phyloP scores from a whole-genome alignment of 352 stramenopile species.

The Globisporangium radiosum region DNA sequence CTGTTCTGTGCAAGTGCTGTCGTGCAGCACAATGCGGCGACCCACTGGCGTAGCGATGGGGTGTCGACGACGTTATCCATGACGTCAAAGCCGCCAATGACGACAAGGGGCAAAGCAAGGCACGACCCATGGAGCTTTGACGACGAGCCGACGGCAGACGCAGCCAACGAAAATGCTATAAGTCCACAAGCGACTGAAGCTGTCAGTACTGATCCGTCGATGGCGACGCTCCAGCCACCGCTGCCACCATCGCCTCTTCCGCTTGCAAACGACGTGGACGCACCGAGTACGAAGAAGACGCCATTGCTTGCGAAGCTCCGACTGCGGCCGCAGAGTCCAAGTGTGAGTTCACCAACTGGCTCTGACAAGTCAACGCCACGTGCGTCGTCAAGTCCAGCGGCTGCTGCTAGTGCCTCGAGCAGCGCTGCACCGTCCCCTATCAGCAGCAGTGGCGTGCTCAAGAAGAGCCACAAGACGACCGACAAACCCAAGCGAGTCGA shows the following conservation, averaged over 20 bases:
- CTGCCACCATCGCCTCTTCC: neutral
- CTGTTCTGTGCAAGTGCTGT: constrained; percentile 66
- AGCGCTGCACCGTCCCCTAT: neutral
- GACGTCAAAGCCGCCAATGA: neutral
- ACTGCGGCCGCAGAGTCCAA: constrained; percentile 37
- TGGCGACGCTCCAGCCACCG: neutral
- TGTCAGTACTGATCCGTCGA: no score
- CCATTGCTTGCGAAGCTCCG: constrained; percentile 50
- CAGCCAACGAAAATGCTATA: no score
- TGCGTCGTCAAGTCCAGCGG: neutral
- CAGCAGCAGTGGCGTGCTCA: constrained; percentile 6
- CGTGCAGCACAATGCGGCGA: constrained; percentile 20
- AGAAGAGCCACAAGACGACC: constrained; percentile 9
- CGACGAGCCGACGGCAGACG: neutral
- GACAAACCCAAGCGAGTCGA: neutral
- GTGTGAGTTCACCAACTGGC: constrained; percentile 8
- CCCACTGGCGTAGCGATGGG: neutral
- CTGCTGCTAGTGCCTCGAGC: neutral
- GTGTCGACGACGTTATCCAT: no score
- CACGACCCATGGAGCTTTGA: neutral
- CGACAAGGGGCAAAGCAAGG: neutral
- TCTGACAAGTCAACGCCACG: constrained; percentile 13
- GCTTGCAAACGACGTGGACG: neutral
- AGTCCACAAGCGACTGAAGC: no score
- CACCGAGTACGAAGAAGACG: constrained; percentile 18